Evolutionary conservation across 2,329 filamentous ascomycete species (phyloP), one percentile per base, ranked within the genome.

Genomic region (Sarocladium oryzae): DNA sequence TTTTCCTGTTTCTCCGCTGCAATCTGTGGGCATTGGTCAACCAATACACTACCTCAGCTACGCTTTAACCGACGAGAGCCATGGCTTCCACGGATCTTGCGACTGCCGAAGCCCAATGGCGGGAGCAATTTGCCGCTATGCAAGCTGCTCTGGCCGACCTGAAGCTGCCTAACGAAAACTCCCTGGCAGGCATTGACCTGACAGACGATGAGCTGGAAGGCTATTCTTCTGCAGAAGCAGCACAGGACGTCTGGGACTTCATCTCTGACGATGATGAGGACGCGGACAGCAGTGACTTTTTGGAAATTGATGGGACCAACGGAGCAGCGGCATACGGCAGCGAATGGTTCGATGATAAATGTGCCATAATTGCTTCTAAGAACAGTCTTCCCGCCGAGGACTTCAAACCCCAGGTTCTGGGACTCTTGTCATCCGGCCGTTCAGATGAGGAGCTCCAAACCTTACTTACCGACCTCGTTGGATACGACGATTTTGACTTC

Each of bases 401-500:
- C n/a, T 77, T 97, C 36, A 77, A 86, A 56, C 80, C 86, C 51
- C 90, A 96, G 64, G 81, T 97, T 32, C 70, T 83, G 35, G 86
- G 88, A 4, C 76, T 92, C 2, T 68, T 99, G 32, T 78, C 77
- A 7, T 88, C 89, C 4, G 70, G 72, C n/a, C 70, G 66, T 40
- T 76, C 80, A 28, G 87, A 96, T 53, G 88, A 95, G 53, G 89
- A 95, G 66, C 73, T 97, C n/a, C 92, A 97, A 66, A 91, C 90
- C 63, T 83, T 85, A 36, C 76, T 99, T 32, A 89, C 88, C 0
- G 93, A 99, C 60, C 81, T 96, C 38, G 76, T 99, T 54, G 93
- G 95, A 0, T 97, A 92, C 61, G 90, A 93, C 59, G 89, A 97
- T 62, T 75, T 99, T 16, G 92, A 99, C 57, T 84, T 99, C 60